phyloP scores from a whole-genome alignment of 495 filamentous ascomycete species.

The Aspergillus carlsbadensis region DNA sequence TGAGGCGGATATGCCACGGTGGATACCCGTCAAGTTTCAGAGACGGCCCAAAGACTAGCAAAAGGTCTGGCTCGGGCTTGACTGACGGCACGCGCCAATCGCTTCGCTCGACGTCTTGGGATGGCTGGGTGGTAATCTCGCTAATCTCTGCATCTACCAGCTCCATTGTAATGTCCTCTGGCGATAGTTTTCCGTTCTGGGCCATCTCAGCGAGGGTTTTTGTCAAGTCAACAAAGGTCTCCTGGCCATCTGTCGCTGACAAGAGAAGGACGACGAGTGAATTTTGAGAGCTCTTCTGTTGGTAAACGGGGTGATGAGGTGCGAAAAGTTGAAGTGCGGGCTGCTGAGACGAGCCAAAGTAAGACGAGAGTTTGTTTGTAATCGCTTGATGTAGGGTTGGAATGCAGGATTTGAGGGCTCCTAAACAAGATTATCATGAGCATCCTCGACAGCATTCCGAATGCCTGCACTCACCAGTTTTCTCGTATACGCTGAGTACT shows the following conservation, averaged over 20 bases:
- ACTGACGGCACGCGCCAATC: constrained; percentile 6
- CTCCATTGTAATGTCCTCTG: constrained; percentile 76
- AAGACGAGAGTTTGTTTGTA: constrained; percentile 70
- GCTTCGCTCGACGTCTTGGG: constrained; percentile 17
- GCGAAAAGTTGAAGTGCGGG: constrained; percentile 71
- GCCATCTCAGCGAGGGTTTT: constrained; percentile 94
- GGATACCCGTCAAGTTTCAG: constrained; percentile 88
- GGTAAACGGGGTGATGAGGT: constrained; percentile 59
- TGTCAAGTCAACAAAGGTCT: constrained; percentile 92
- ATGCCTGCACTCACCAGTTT: constrained; percentile 61
- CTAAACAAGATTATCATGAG: constrained; percentile 40
- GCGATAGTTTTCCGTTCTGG: constrained; percentile 77
- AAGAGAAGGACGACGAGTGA: constrained; percentile 82
- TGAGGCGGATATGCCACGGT: constrained; percentile 92
- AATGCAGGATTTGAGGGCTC: constrained; percentile 82
- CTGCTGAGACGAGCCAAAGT: constrained; percentile 69
- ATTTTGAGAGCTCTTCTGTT: constrained; percentile 12
- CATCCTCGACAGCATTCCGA: neutral
- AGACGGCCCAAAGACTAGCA: constrained; percentile 79
- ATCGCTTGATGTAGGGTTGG: constrained; percentile 72
- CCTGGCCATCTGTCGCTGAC: constrained; percentile 82
- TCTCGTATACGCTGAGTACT: constrained; percentile 85
- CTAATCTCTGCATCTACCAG: constrained; percentile 87
- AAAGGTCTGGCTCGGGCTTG: constrained; percentile 76
- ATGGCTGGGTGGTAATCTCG: constrained; percentile 50